These are phyloP conservation scores for Leccinum disarticulatum DNA, from an alignment of 768 basidiomycete genomes.

Conservation along the genomic window DNA sequence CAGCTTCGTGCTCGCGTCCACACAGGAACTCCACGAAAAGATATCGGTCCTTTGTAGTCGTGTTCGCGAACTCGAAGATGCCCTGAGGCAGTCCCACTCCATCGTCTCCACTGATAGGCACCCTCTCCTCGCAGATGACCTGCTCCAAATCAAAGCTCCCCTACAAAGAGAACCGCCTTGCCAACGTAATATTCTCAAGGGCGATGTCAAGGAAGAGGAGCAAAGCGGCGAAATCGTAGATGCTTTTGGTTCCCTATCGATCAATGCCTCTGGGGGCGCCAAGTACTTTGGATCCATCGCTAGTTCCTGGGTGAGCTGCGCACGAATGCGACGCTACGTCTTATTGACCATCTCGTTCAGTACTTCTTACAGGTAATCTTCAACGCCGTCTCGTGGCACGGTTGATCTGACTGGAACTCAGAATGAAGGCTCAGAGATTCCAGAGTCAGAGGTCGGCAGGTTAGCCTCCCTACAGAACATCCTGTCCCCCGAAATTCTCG, in stretches of 20 bases:
- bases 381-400: not conserved
- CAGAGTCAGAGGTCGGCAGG: constrained; percentile 47
- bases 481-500: constrained; percentile 62
- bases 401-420: constrained; percentile 28
- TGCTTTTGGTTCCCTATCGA: constrained; percentile 78
- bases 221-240: constrained; percentile 67
- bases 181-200: constrained; percentile 38
- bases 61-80: constrained; percentile 77
- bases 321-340: not conserved
- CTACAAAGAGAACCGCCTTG: constrained; percentile 62
- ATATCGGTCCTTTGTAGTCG: constrained; percentile 71
- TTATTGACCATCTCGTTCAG: constrained; percentile 35
- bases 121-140: constrained; percentile 68
- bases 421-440: constrained; percentile 63
- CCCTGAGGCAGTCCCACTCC: constrained; percentile 57
- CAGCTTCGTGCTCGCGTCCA: constrained; percentile 78
- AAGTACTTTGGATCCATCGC: constrained; percentile 78
- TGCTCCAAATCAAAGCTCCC: constrained; percentile 74
- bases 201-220: constrained; percentile 59
- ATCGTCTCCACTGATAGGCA: constrained; percentile 60
- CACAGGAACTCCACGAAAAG: constrained; percentile 81
- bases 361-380: constrained; percentile 67
- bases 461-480: constrained; percentile 50
- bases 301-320: constrained; percentile 61
- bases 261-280: constrained; percentile 67